Percentiles rank a stretch among this genome's conserved stretches.
Conservation (phyloP, 768 basidiomycete species). For the Auricularia sp. region DNA sequence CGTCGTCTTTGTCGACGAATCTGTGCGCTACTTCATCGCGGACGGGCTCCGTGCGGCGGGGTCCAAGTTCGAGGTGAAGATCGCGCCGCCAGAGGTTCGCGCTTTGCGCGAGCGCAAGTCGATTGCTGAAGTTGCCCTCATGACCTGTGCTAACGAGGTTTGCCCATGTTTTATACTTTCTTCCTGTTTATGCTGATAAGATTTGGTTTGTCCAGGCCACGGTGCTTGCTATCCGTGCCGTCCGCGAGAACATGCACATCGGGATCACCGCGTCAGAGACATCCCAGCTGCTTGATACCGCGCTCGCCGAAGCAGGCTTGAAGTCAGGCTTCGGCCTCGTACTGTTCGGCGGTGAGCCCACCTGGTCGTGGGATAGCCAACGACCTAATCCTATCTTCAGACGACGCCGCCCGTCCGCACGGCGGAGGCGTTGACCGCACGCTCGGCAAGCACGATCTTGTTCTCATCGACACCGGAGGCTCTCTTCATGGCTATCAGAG, state of each 20-base stretch:
- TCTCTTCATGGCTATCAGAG: conserved; percentile 64
- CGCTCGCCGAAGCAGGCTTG: conserved; percentile 51
- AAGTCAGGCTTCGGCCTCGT: conserved; percentile 49
- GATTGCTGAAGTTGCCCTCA: conserved; percentile 50
- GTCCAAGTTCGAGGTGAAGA: conserved; percentile 27
- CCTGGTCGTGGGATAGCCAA: conserved; percentile 5
- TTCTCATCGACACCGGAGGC: conserved; percentile 67
- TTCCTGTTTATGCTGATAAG: neutral
- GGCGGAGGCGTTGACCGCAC: conserved; percentile 63
- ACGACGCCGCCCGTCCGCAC: conserved; percentile 80
- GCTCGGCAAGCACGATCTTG: conserved; percentile 48
- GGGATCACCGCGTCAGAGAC: conserved; percentile 74
- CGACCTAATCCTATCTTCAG: conserved; percentile 25
- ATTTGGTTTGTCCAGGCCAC: conserved; percentile 43
- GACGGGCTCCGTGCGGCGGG: conserved; percentile 47
- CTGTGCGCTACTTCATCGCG: conserved; percentile 50
- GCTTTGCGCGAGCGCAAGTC: conserved; percentile 68
- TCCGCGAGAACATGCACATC: conserved; percentile 47
- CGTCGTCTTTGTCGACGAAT: conserved; percentile 50
- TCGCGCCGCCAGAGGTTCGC: conserved; percentile 45
- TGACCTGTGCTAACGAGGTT: conserved; percentile 77
- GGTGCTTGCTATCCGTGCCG: conserved; percentile 58
- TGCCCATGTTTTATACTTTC: conserved; percentile 1
- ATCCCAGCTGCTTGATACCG: conserved; percentile 40
- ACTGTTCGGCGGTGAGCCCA: conserved; percentile 62